Evolutionary conservation across 1,284 basidiomycete species (phyloP).

Genomic region (Rhodotorula sp.): DNA sequence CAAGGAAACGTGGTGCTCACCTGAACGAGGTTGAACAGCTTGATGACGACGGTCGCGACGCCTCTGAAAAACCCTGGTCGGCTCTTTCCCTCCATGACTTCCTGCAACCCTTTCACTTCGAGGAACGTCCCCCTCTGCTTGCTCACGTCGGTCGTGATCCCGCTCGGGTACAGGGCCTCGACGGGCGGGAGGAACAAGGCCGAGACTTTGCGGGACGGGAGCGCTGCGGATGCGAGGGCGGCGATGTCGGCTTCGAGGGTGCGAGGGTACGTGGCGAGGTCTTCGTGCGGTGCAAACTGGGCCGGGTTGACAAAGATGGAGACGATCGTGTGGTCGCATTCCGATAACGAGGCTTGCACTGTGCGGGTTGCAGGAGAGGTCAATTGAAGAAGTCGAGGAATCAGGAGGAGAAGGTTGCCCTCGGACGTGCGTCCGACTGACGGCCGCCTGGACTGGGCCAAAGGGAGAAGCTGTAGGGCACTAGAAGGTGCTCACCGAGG

Average conservation of each 20-base stretch:
- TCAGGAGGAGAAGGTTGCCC: too few relatives aligned
- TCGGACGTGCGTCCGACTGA: too few relatives aligned
- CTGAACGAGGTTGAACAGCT: conserved; percentile 88
- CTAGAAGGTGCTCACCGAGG: conserved; percentile 60
- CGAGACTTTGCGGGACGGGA: conserved; percentile 50
- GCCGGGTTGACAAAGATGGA: conserved; percentile 98
- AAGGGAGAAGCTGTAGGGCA: too few relatives aligned
- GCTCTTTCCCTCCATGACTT: conserved; percentile 80
- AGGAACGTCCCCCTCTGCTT: conserved; percentile 85
- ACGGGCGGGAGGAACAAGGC: conserved; percentile 76
- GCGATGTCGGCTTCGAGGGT: conserved; percentile 59
- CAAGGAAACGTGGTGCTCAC: conserved; percentile 51
- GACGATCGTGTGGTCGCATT: conserved; percentile 83
- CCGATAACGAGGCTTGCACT: conserved; percentile 63
- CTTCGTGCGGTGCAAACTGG: conserved; percentile 95
- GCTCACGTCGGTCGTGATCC: conserved; percentile 73
- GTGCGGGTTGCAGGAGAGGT: background rate
- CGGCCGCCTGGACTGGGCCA: too few relatives aligned
- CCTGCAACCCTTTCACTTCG: conserved; percentile 75
- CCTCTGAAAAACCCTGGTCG: conserved; percentile 92
- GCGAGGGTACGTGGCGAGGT: conserved; percentile 84
- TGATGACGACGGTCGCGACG: conserved; percentile 91
- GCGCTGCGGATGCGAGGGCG: conserved; percentile 62
- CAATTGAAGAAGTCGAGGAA: too few relatives aligned
- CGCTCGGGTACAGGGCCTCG: conserved; percentile 81